phyloP scores from a whole-genome alignment of 257 asterid species.

The Penstemon eatonii region DNA sequence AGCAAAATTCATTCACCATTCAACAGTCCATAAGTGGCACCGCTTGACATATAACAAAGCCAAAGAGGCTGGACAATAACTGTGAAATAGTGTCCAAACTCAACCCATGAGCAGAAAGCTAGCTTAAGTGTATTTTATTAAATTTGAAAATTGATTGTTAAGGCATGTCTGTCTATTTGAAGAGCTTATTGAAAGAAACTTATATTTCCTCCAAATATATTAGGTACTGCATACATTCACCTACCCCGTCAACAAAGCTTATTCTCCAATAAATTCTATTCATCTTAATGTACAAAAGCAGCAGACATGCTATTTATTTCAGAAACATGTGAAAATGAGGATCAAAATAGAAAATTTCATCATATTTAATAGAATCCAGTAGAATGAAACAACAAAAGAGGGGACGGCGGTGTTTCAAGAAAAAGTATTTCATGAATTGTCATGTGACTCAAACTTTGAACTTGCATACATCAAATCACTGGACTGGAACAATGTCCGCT shows the following conservation, averaged over 20 bases:
- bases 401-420: not conserved
- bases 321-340: not conserved
- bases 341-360: not conserved
- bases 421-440: not conserved
- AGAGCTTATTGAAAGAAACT: not conserved
- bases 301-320: constrained; percentile 12
- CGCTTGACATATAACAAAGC: constrained; percentile 33
- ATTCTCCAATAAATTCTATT: not conserved
- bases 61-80: constrained; percentile 25
- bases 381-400: constrained; percentile 3
- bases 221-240: not conserved
- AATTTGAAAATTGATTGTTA: not conserved
- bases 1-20: constrained; percentile 59
- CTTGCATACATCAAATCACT: not conserved
- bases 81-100: constrained; percentile 22
- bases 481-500: not conserved
- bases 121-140: constrained; percentile 10
- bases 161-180: not conserved
- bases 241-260: not conserved
- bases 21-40: constrained; percentile 37
- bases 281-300: constrained; percentile 9
- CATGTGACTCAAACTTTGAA: not conserved
- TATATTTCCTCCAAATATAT: not conserved
- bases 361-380: constrained; percentile 1
- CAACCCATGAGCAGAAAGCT: constrained; percentile 21